Base-by-base conservation (phyloP, 345 rosid genomes). In the Brassica carinata region DNA sequence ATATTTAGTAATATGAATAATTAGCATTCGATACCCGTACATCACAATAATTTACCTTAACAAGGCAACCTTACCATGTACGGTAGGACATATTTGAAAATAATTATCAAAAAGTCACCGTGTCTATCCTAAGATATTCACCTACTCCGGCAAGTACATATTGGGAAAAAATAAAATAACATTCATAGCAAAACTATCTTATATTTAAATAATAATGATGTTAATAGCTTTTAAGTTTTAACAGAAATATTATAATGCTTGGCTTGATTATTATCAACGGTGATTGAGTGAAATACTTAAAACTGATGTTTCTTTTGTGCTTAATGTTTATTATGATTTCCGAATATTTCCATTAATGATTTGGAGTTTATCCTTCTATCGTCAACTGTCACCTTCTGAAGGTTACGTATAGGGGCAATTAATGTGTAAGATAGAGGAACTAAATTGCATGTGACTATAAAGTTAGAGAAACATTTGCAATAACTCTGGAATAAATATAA, bases 361-460 rank as follows among this genome's bases (percentile, higher is more conserved):
- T 48, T 48, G 15, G 55, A 48, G 17, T 48, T 48, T 64, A n/a
- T 18, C 53, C 17, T 38, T 67, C 7, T 9, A 53, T 17, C 43
- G 9, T 38, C 45, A 69, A 69, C 29, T 70, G 27, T 55, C 65
- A 57, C 7, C 65, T 57, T 57, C 14, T 57, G 65, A 58, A 64
- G 63, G 67, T 58, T 76, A 67, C 63, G 40, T 71, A 5, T n/a
- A n/a, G 19, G 8, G 8, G n/a, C 62, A 77, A 29, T 77, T 27
- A 69, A 40, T 77, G 33, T 43, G 33, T 59, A 62, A 40, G 61
- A 76, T 38, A 5, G 31, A 29, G 31, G 67, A 26, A 38, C 74
- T 59, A 4, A 57, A 27, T 68, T 76, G 68, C 23, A 27, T 57
- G 55, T 67, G 66, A 68, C 55, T 5, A 13, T 55, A 18, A 51